These are phyloP conservation scores for Aspergillus sclerotioniger DNA, from an alignment of 495 filamentous ascomycete species.

Conservation along the genomic window DNA sequence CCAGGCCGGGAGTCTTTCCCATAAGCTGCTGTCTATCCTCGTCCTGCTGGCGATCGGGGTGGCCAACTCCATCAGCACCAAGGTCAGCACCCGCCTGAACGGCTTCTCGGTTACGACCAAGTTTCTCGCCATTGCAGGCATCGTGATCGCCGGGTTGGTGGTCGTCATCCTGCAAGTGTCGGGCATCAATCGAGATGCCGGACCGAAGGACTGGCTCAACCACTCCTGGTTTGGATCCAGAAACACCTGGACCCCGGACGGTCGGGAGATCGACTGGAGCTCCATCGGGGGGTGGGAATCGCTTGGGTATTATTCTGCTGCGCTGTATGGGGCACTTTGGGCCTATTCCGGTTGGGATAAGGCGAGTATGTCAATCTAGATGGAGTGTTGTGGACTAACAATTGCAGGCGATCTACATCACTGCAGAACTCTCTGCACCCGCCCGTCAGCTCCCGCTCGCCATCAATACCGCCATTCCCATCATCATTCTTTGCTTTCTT, in stretches of 20 bases:
- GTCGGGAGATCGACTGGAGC: conserved; percentile 18
- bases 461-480: conserved; percentile 21
- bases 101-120: conserved; percentile 23
- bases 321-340: conserved; percentile 23
- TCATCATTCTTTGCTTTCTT: conserved; percentile 19
- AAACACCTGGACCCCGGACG: conserved; percentile 19
- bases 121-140: conserved; percentile 14
- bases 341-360: conserved; percentile 26
- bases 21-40: conserved; percentile 18
- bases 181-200: neutral
- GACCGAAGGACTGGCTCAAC: conserved; percentile 15
- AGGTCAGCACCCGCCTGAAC: conserved; percentile 19
- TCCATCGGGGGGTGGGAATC: conserved; percentile 17
- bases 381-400: neutral
- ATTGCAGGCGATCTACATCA: conserved; percentile 21
- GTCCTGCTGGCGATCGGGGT: conserved; percentile 15
- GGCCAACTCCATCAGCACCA: conserved; percentile 24
- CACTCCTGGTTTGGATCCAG: conserved; percentile 18
- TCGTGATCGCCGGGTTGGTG: conserved; percentile 12
- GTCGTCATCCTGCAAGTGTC: conserved; percentile 15
- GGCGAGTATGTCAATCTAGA: neutral
- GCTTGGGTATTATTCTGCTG: conserved; percentile 22
- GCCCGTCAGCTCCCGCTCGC: conserved; percentile 23
- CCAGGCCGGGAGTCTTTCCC: conserved; percentile 10
- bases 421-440: conserved; percentile 19